Percentiles rank a stretch among this genome's conserved stretches.
Conservation (phyloP, 2,329 filamentous ascomycete genomes). For the Diaporthe capsici region DNA sequence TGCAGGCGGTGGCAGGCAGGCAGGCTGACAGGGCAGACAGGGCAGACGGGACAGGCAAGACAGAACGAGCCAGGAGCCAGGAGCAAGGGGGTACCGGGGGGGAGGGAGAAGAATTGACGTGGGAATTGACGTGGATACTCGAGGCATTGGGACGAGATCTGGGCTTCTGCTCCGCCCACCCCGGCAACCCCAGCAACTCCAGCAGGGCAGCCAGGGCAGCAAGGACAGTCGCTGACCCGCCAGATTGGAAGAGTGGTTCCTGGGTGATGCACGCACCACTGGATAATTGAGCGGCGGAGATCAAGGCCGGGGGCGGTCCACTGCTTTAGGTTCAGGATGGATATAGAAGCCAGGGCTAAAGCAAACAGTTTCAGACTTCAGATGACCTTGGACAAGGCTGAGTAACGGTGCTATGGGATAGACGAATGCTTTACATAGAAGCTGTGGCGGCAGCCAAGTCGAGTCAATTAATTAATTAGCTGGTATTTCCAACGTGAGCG, state of each 20-base stretch:
- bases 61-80: background rate
- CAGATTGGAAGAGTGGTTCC: conserved; percentile 23
- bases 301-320: conserved; percentile 23
- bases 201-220: conserved; percentile 6
- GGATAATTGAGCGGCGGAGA: conserved; percentile 5
- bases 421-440: background rate
- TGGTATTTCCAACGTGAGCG: conserved; percentile 9
- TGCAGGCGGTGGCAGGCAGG: background rate
- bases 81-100: background rate
- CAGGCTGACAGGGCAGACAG: background rate
- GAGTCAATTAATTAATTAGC: background rate
- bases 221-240: conserved; percentile 15
- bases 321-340: conserved; percentile 27
- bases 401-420: background rate
- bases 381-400: background rate
- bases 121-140: conserved; percentile 1
- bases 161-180: background rate
- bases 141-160: conserved; percentile 28
- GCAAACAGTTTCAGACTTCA: conserved; percentile 33
- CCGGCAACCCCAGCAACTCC: background rate
- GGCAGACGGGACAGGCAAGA: background rate
- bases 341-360: conserved; percentile 24
- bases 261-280: conserved; percentile 10
- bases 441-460: background rate
- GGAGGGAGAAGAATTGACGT: background rate